Evolutionary conservation across 2,329 filamentous ascomycete species (phyloP), one percentile per base, ranked within the genome.

Genomic region (Cladosporium colombiae): DNA sequence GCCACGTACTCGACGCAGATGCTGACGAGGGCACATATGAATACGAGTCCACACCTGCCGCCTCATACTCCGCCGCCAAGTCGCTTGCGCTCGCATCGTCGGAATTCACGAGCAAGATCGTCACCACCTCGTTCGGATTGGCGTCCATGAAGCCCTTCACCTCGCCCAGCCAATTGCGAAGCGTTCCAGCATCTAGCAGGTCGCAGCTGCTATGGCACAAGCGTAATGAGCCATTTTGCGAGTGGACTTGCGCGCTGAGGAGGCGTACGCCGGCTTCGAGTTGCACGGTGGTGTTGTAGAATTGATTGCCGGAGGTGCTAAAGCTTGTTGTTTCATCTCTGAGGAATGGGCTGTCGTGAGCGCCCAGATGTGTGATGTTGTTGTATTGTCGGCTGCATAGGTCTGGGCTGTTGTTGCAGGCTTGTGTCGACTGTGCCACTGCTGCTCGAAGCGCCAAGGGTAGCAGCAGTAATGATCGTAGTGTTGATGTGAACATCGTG

Each of bases 191-290:
- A 57, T 75, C 70, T 50, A 88, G 80, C 46, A 87, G 77, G 58
- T 80, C 72, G 76, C 89, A 91, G 25, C 81, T 81, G 1, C 87
- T 89, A 73, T 91, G 89, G 75, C 89, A 90, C 74, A 89, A 79
- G 18, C 31, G 55, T 46, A 46, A 60, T 57, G 27, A 29, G 16
- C 46, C 63, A 11, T 59, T 46, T 23, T 37, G n/a, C 69, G 87
- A 79, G 71, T 89, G 88, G 2, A 87, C 87, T 75, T 90, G 88
- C 29, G 83, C 86, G 71, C 89, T 85, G 14, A 91, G 77, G 69
- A 88, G 88, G 25, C 89, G 84, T 49, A 91, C 83, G 18, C 89
- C 89, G 35, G 85, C 78, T 61, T 85, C 77, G 11, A 91, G 80
- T 73, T 90, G 88, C 1, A 79, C 77, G 27, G 82, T 82, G 27